Evolutionary conservation across 1,284 basidiomycete species (phyloP).

Genomic region (Apiotrichum porosum): DNA sequence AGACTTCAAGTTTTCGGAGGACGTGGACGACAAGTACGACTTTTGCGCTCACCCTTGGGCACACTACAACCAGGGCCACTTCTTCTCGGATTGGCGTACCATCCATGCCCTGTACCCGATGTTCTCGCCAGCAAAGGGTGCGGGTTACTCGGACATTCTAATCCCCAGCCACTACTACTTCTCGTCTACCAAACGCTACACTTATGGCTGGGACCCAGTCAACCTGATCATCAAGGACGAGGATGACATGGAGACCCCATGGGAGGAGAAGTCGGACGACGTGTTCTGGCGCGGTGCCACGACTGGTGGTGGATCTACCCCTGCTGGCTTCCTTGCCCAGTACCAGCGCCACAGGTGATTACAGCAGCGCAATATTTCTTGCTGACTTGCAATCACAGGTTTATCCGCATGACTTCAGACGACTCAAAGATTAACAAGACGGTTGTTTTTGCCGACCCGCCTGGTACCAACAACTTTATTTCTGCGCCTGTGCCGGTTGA

Average conservation of each 20-base stretch:
- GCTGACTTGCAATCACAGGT: constrained; percentile 53
- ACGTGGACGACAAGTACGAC: constrained; percentile 62
- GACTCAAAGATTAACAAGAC: constrained; percentile 57
- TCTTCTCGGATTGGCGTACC: constrained; percentile 90
- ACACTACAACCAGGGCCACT: constrained; percentile 81
- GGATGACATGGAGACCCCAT: constrained; percentile 77
- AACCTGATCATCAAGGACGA: constrained; percentile 64
- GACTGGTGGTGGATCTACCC: constrained; percentile 83
- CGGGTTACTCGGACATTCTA: constrained; percentile 79
- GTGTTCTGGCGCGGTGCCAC: constrained; percentile 70
- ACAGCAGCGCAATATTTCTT: neutral
- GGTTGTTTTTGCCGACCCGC: constrained; percentile 70
- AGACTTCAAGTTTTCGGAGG: constrained; percentile 60
- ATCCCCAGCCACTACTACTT: constrained; percentile 95
- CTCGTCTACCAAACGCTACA: constrained; percentile 71
- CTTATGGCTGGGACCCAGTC: constrained; percentile 81
- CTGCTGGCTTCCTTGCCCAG: constrained; percentile 71
- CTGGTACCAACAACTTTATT: constrained; percentile 56
- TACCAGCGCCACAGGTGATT: constrained; percentile 81
- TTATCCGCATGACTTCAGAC: constrained; percentile 72
- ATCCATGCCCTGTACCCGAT: constrained; percentile 80
- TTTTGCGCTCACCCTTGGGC: constrained; percentile 77
- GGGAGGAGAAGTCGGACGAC: constrained; percentile 52
- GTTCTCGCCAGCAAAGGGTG: constrained; percentile 78
- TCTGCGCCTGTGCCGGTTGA: constrained; percentile 60